Base-by-base conservation (phyloP, 208 protist species). In the Trypanosoma caninum region DNA sequence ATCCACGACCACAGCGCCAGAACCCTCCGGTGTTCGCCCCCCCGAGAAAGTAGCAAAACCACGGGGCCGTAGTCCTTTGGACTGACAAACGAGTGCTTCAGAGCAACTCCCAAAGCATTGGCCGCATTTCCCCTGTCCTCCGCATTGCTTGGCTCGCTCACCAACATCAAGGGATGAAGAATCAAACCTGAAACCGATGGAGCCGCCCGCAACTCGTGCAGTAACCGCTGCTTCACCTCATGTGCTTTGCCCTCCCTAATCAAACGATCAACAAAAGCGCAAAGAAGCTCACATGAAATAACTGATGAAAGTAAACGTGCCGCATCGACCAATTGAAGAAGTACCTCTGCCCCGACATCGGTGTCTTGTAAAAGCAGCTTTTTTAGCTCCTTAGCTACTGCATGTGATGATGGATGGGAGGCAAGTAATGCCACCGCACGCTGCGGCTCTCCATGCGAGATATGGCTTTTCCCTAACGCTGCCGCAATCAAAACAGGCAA, bases 1-100 rank as follows among this genome's bases (percentile, higher is more conserved):
- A 91, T 79, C 85, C 88, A 94, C n/a, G 27, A 56, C 85, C 88
- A 94, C 46, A 87, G 65, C 20, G 42, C 45, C 9, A 64, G 46
- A 18, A 83, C 74, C 13, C 61, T 65, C 14, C 56, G 56, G n/a
- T 74, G 61, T 2, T 81, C 59, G 6, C 59, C 55, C 30, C 65
- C 44, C 8, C 45, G 59, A 51, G 69, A 54, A 16, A 91, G 55
- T 8, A 91, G 55, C 35, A 61, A 25, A 13, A 94, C 50, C 20
- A 89, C 70, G n/a, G 30, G 25, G 2, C 68, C 78, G 34, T 87
- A 82, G 44, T 86, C 82, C 7, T 18, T 64, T 18, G 88, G 80
- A 37, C 79, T 71, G 30, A 94, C 70, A 27, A 65, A 77, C 16
- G 61, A 76, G 27, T 65, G 65, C 10, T 58, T 46, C 53, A 78